Percentiles rank a stretch among this genome's conserved stretches.
Conservation (phyloP, 257 asterid species). For the Schizonepeta tenuifolia region DNA sequence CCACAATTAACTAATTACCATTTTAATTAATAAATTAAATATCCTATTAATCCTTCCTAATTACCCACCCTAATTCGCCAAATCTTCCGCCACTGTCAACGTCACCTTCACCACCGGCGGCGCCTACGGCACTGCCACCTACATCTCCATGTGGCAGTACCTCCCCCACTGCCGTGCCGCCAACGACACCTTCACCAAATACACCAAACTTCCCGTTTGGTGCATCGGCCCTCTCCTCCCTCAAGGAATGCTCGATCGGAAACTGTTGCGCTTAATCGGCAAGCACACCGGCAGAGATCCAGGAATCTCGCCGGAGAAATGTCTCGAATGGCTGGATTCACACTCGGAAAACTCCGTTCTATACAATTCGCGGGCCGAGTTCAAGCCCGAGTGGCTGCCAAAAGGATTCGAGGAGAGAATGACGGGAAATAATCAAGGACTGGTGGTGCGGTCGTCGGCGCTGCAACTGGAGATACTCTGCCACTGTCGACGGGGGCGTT, state of each 20-base stretch:
- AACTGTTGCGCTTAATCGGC: conserved; percentile 36
- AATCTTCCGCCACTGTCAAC: conserved; percentile 47
- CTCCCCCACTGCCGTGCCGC: conserved; percentile 62
- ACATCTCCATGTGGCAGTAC: conserved; percentile 66
- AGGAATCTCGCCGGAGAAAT: conserved; percentile 70
- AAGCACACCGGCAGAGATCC: conserved; percentile 61
- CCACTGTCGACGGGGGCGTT: too few relatives aligned
- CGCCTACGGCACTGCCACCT: conserved; percentile 86
- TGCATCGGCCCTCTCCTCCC: conserved; percentile 87
- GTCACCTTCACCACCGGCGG: conserved; percentile 78
- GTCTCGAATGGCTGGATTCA: conserved; percentile 67
- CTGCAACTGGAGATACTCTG: conserved; percentile 86
- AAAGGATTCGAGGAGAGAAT: conserved; percentile 53
- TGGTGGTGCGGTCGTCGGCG: conserved; percentile 82
- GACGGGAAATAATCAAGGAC: conserved; percentile 43
- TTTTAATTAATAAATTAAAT: too few relatives aligned
- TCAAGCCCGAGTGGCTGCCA: conserved; percentile 77
- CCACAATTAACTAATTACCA: too few relatives aligned
- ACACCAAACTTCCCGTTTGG: conserved; percentile 71
- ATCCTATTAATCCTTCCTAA: too few relatives aligned
- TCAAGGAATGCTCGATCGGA: conserved; percentile 41
- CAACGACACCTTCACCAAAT: conserved; percentile 25
- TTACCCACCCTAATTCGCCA: too few relatives aligned
- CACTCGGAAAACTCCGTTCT: conserved; percentile 55
- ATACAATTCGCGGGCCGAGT: conserved; percentile 53